phyloP scores from a whole-genome alignment of 768 basidiomycete genomes.

The Leccinum rimulosum region DNA sequence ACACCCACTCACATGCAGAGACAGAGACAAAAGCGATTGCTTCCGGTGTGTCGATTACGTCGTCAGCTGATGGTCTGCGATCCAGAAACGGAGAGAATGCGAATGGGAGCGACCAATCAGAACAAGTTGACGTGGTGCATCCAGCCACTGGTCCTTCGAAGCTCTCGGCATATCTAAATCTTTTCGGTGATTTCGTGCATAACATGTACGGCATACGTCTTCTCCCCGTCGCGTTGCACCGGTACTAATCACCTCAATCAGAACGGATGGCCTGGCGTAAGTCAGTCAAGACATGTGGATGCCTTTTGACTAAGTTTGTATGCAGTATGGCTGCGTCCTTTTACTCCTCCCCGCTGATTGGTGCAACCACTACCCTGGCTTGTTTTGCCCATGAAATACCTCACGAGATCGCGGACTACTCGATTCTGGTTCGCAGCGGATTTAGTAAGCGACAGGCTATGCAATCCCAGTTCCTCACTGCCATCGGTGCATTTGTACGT shows the following conservation, averaged over 20 bases:
- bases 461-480: slow-evolving; percentile 91
- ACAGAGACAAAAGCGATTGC: slow-evolving; percentile 33
- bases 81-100: slow-evolving; percentile 38
- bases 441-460: slow-evolving; percentile 91
- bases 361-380: slow-evolving; percentile 91
- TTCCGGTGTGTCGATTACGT: slow-evolving; percentile 46
- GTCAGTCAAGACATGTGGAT: slow-evolving; percentile 30
- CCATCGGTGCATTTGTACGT: slow-evolving; percentile 84
- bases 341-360: slow-evolving; percentile 91
- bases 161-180: slow-evolving; percentile 87
- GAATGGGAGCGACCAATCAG: slow-evolving; percentile 18
- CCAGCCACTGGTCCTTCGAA: slow-evolving; percentile 61
- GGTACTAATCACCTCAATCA: slow-evolving; percentile 30
- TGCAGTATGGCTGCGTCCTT: slow-evolving; percentile 92
- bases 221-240: slow-evolving; percentile 11
- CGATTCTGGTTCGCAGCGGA: slow-evolving; percentile 86
- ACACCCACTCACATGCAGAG: slow-evolving; percentile 50
- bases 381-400: slow-evolving; percentile 96
- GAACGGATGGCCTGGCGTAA: slow-evolving; percentile 91
- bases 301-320: slow-evolving; percentile 2
- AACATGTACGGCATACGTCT: slow-evolving; percentile 63
- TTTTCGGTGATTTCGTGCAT: slow-evolving; percentile 92
- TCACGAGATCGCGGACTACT: slow-evolving; percentile 96
- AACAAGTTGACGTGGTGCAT: slow-evolving; percentile 23
- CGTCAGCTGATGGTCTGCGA: slow-evolving; percentile 47